phyloP scores from a whole-genome alignment of 331 rosid species.

The Rosa hybrid region DNA sequence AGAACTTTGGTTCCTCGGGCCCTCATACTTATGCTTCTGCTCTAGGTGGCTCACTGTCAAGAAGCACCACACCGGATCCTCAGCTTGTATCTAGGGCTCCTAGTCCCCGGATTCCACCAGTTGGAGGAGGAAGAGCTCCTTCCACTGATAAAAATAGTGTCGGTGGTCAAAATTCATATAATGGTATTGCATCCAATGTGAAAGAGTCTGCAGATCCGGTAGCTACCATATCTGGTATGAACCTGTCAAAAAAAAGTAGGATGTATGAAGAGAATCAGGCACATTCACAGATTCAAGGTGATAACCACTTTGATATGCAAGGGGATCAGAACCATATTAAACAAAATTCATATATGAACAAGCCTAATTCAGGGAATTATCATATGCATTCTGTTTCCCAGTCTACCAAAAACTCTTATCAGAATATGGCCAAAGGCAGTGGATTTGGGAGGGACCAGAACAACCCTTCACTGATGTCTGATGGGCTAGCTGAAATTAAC shows the following conservation, averaged over 20 bases:
- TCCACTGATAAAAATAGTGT: slow-evolving; percentile 41
- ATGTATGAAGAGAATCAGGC: slow-evolving; percentile 36
- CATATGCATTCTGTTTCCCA: slow-evolving; percentile 56
- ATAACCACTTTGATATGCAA: slow-evolving; percentile 36
- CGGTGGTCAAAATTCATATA: slow-evolving; percentile 34
- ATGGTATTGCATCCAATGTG: slow-evolving; percentile 28
- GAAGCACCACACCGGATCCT: slow-evolving; percentile 55
- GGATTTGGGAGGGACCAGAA: slow-evolving; percentile 36
- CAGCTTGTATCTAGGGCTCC: slow-evolving; percentile 51
- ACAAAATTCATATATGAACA: slow-evolving; percentile 31
- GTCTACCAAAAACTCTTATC: slow-evolving; percentile 44
- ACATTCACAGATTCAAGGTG: slow-evolving; percentile 37
- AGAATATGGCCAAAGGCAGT: slow-evolving; percentile 27
- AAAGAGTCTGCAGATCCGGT: slow-evolving; percentile 46
- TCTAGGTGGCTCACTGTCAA: slow-evolving; percentile 46
- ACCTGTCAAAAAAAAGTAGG: slow-evolving; percentile 36
- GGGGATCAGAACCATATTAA: slow-evolving; percentile 31
- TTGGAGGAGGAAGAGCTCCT: slow-evolving; percentile 41
- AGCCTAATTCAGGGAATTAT: slow-evolving; percentile 56
- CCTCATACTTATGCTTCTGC: slow-evolving; percentile 55
- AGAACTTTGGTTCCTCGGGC: slow-evolving; percentile 29
- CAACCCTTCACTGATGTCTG: slow-evolving; percentile 27
- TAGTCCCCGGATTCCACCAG: slow-evolving; percentile 51
- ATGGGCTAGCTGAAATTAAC: slow-evolving; percentile 26
- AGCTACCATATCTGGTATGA: slow-evolving; percentile 49